Base-by-base conservation (phyloP, 2,329 filamentous ascomycete species). In the Pseudogymnoascus sp. region DNA sequence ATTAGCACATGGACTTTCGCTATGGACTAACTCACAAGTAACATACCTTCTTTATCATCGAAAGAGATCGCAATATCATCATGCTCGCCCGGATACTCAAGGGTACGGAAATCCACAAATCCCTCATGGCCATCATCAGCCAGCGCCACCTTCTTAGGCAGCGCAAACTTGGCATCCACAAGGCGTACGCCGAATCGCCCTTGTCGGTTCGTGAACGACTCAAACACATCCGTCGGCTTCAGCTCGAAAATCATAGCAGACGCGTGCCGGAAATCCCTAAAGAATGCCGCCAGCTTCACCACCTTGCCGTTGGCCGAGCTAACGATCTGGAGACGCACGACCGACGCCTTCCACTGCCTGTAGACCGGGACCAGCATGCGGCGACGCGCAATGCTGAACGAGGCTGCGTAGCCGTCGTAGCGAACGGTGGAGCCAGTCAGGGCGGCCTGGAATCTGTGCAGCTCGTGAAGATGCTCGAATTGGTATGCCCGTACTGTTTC, bases 351-450 rank as follows among this genome's bases (percentile, higher is more conserved):
- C 89, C 90, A 93, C 74, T 93, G 92, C 76, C 95, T 95, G 77
- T 93, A 89, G 67, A 96, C 92, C 0, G 90, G 89, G n/a, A 95
- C 90, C 19, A 96, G 89, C 87, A 91, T 93, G 67, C 89, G 84
- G 50, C 89, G 85, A 29, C 91, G 85, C 1, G 91, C 86, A 67
- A 96, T 95, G 64, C 87, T 85, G 73, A 96, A 89, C 0, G 84
- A 85, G 6, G 81, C 79, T 4, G 90, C 90, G 61, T 89, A 74
- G 6, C 84, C 84, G 71, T 90, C 87, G 67, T 86, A 90, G 11
- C 88, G 76, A 19, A 96, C 89, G 38, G 80, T 80, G 74, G 87
- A 93, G 0, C 91, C 90, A 0, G 90, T 95, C 62, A 95, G 78
- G 5, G 89, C 88, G 56, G 80, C 79, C 71, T 96, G 83, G 74